These are phyloP conservation scores for Neltuma alba DNA, from an alignment of 306 rosid genomes.

Conservation along the genomic window DNA sequence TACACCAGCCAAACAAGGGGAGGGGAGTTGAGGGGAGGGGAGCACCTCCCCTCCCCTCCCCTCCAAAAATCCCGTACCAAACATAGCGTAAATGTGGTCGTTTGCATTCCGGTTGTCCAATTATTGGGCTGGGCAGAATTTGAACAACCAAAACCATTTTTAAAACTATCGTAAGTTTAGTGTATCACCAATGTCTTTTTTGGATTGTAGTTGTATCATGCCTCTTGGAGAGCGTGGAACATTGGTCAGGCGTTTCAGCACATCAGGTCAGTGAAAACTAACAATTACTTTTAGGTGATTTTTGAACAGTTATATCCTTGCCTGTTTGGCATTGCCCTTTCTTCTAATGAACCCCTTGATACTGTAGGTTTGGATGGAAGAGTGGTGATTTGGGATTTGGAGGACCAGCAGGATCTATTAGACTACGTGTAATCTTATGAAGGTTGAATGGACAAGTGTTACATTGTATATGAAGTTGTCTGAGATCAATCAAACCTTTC, in stretches of 20 bases:
- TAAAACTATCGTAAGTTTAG: slow-evolving; percentile 7
- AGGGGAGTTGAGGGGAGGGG: too few relatives aligned
- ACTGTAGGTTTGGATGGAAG: slow-evolving; percentile 70
- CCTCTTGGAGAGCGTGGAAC: slow-evolving; percentile 61
- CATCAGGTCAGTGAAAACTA: slow-evolving; percentile 71
- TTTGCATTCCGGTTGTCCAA: slow-evolving; percentile 29
- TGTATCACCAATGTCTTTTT: slow-evolving; percentile 31
- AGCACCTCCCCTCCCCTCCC: too few relatives aligned
- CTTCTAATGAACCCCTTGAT: neutral
- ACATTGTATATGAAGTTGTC: slow-evolving; percentile 6
- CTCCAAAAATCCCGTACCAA: too few relatives aligned
- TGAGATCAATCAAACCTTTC: neutral
- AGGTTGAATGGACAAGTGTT: neutral
- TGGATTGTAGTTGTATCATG: slow-evolving; percentile 69
- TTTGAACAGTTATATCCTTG: neutral
- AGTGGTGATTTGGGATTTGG: slow-evolving; percentile 69
- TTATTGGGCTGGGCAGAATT: slow-evolving; percentile 24
- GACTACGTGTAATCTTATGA: slow-evolving; percentile 16
- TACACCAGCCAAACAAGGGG: too few relatives aligned
- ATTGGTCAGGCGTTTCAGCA: slow-evolving; percentile 78
- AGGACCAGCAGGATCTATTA: slow-evolving; percentile 55
- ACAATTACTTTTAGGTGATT: neutral
- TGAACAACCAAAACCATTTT: slow-evolving; percentile 8
- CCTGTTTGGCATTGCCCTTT: neutral
- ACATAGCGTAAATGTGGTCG: neutral